A percentile compares a stretch with the other conserved stretches of the same genome.
Conservation (phyloP, 2,329 filamentous ascomycete species). For the Aspergillus sp. region DNA sequence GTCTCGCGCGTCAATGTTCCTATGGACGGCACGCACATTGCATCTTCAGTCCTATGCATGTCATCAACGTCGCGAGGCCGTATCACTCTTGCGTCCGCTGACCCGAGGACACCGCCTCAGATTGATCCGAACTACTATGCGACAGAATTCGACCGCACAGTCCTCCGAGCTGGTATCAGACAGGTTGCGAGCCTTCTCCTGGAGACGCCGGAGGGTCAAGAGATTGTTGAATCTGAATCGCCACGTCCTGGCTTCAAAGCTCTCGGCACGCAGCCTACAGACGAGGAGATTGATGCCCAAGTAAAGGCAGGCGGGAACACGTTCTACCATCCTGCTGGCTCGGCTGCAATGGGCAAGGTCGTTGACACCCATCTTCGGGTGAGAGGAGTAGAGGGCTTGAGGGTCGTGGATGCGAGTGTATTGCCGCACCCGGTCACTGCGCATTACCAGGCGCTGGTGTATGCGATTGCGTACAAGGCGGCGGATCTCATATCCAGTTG, state of each 20-base stretch:
- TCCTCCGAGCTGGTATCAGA: conserved; percentile 25
- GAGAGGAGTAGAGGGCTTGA: conserved; percentile 22
- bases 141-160: conserved; percentile 30
- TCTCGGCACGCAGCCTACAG: not conserved
- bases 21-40: conserved; percentile 30
- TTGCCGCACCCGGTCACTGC: conserved; percentile 25
- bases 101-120: conserved; percentile 24
- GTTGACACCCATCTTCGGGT: conserved; percentile 18
- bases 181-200: conserved; percentile 19
- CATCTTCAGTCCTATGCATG: conserved; percentile 25
- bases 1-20: conserved; percentile 17
- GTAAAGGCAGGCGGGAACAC: conserved; percentile 3
- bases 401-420: conserved; percentile 33
- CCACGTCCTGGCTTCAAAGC: conserved; percentile 6
- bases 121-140: conserved; percentile 39
- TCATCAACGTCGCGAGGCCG: conserved; percentile 28
- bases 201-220: conserved; percentile 14
- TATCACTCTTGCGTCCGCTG: conserved; percentile 23
- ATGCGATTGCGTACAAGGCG: conserved; percentile 19
- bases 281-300: conserved; percentile 15
- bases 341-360: conserved; percentile 18
- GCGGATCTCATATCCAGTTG: not conserved
- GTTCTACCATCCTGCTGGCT: conserved; percentile 27
- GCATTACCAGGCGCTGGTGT: conserved; percentile 28
- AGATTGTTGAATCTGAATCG: conserved; percentile 27